Percentiles rank a stretch among this genome's conserved stretches.
Conservation (phyloP, 1,284 basidiomycete genomes). For the Pseudozyma pruni region DNA sequence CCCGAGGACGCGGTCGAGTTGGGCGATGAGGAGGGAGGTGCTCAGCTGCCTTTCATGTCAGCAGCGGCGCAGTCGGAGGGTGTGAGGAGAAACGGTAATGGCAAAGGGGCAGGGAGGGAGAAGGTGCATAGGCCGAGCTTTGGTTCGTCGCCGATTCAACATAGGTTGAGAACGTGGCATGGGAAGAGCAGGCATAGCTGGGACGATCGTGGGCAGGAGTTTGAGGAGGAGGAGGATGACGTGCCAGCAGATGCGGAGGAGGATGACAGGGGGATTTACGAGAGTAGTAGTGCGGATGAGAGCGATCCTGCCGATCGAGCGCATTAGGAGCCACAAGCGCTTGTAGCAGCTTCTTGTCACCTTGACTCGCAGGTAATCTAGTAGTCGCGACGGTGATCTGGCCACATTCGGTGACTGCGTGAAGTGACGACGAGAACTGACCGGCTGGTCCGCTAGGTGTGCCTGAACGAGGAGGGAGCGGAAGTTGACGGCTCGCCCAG, state of each 20-base stretch:
- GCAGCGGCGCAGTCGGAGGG: constrained; percentile 14
- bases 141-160: constrained; percentile 26
- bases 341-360: too few relatives aligned
- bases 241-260: constrained; percentile 9
- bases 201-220: constrained; percentile 63
- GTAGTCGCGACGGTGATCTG: too few relatives aligned
- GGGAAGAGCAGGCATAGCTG: constrained; percentile 35
- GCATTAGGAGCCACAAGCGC: not conserved
- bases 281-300: constrained; percentile 29
- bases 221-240: constrained; percentile 69
- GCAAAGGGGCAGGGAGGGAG: not conserved
- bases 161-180: constrained; percentile 23
- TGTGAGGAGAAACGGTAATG: not conserved
- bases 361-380: too few relatives aligned
- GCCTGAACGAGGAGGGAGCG: too few relatives aligned
- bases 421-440: too few relatives aligned
- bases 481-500: too few relatives aligned
- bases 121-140: constrained; percentile 21
- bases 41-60: constrained; percentile 25
- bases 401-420: too few relatives aligned
- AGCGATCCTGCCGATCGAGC: constrained; percentile 1
- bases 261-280: constrained; percentile 21
- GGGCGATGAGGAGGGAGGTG: constrained; percentile 6
- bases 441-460: too few relatives aligned
- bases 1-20: not conserved